These are phyloP conservation scores for Capsella bursapastoris DNA, from an alignment of 345 rosid genomes.

Conservation along the genomic window DNA sequence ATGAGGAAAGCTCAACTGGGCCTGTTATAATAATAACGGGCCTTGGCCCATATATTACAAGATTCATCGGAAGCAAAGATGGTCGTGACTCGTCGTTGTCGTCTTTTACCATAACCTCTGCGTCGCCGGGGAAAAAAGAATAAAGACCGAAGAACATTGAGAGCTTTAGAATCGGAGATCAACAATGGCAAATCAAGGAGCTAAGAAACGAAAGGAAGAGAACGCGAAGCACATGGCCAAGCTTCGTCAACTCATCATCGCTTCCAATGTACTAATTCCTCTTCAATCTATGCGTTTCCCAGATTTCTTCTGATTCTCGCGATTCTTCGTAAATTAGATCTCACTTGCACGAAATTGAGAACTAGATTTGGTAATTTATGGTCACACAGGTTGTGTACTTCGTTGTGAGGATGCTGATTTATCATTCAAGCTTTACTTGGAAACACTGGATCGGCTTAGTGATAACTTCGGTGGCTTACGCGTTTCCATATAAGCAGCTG, in stretches of 20 bases:
- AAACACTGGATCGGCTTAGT: conserved; percentile 22
- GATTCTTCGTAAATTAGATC: not conserved
- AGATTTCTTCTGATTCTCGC: not conserved
- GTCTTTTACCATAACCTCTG: not conserved
- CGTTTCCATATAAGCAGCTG: conserved; percentile 22
- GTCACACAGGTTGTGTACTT: conserved; percentile 8
- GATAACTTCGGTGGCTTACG: conserved; percentile 16
- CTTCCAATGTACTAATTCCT: not conserved
- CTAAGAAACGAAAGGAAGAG: conserved; percentile 28
- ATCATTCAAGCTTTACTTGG: conserved; percentile 28
- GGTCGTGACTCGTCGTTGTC: not conserved
- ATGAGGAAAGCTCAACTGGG: not conserved
- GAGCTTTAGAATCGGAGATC: not conserved
- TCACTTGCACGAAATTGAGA: not conserved
- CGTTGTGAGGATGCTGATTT: conserved; percentile 9
- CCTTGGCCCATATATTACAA: not conserved
- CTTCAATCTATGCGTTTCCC: not conserved
- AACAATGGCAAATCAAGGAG: conserved; percentile 29
- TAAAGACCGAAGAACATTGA: not conserved
- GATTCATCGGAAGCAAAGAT: too few species aligned
- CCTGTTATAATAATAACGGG: not conserved
- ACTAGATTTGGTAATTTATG: not conserved
- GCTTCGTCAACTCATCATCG: conserved; percentile 10
- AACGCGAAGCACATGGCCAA: conserved; percentile 3
- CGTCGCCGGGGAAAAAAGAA: not conserved